Evolutionary conservation across 2,329 filamentous ascomycete species (phyloP).

Genomic region (Aspergillus awamori): DNA sequence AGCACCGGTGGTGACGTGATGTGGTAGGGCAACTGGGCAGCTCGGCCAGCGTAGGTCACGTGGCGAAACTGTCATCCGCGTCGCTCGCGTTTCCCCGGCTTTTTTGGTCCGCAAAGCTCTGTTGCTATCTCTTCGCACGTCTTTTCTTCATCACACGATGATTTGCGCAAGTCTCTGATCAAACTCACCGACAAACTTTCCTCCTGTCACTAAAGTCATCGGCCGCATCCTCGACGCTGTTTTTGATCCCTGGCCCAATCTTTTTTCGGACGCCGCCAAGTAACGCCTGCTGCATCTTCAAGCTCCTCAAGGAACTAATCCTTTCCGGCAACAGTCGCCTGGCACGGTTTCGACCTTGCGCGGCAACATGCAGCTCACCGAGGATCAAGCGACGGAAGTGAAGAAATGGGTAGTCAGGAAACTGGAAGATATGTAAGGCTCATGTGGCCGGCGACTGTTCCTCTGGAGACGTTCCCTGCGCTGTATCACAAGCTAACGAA

Average conservation of each 20-base stretch:
- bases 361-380: constrained; percentile 56
- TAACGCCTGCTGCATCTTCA: background rate
- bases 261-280: background rate
- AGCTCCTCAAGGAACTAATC: background rate
- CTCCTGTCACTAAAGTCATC: background rate
- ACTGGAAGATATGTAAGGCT: constrained; percentile 59
- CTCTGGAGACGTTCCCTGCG: no score
- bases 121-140: background rate
- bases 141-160: constrained; percentile 6
- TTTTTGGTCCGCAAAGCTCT: constrained; percentile 17
- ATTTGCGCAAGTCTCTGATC: constrained; percentile 3
- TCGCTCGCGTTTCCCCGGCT: constrained; percentile 28
- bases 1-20: background rate
- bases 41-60: constrained; percentile 12
- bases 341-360: background rate
- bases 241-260: background rate
- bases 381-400: constrained; percentile 55
- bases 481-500: background rate
- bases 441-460: background rate
- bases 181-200: background rate
- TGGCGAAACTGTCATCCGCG: constrained; percentile 21
- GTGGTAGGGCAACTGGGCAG: background rate
- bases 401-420: constrained; percentile 63
- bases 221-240: background rate
- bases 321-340: constrained; percentile 4